A percentile compares a stretch with the other conserved stretches of the same genome.
These are phyloP conservation scores for Cyberlindnera mississippiensis DNA, from an alignment of 805 yeast species.

Conservation along the genomic window DNA sequence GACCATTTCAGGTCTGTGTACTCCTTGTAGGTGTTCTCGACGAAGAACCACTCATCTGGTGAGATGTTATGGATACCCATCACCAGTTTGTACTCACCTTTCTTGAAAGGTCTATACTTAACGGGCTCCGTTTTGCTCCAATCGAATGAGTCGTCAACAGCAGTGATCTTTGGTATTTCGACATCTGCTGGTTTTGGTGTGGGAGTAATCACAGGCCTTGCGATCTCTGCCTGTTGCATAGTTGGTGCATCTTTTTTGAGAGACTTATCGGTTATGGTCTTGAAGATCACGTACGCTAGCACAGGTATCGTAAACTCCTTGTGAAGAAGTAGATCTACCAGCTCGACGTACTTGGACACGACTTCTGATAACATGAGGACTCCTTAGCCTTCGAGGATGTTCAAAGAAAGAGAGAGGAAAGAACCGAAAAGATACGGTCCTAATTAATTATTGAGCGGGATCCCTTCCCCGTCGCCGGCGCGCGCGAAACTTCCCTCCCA, in stretches of 20 bases:
- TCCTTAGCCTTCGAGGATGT: no score
- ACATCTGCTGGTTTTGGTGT: not conserved
- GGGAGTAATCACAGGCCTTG: not conserved
- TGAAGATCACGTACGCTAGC: conserved; percentile 19
- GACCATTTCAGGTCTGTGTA: conserved; percentile 38
- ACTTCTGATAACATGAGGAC: not conserved
- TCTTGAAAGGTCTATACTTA: conserved; percentile 55
- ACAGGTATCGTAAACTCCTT: conserved; percentile 26
- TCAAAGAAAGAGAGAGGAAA: no score
- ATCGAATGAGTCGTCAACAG: conserved; percentile 33
- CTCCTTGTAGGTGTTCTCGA: conserved; percentile 56
- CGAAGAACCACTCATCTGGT: conserved; percentile 52
- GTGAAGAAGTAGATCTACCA: conserved; percentile 6
- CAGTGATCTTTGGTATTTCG: not conserved
- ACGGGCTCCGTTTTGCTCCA: conserved; percentile 43
- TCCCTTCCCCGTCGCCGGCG: conserved; percentile 1
- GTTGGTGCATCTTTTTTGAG: not conserved
- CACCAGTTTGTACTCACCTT: conserved; percentile 55
- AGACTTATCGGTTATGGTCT: not conserved
- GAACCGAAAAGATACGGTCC: no score
- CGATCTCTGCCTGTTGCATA: not conserved
- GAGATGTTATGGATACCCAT: conserved; percentile 53
- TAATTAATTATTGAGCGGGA: no score
- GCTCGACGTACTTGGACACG: not conserved
- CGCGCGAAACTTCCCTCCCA: not conserved